Conservation (phyloP, 1,284 basidiomycete genomes). For the Puccinia polysora region DNA sequence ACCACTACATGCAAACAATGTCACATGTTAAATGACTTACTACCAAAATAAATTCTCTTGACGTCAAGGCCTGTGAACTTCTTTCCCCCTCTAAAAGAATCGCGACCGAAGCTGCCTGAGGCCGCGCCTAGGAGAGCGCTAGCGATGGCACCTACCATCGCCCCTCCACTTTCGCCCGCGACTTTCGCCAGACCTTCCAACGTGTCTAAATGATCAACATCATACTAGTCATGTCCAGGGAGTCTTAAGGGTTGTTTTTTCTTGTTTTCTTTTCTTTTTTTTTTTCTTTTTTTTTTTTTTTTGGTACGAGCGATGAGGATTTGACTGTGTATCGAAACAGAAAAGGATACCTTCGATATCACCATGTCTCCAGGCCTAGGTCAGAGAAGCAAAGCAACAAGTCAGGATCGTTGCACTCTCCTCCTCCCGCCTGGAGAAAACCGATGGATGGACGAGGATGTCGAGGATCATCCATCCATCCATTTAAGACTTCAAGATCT, state of each 20-base stretch:
- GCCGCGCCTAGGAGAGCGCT: conserved; percentile 34
- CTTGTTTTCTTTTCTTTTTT: too few species aligned
- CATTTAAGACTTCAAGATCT: too few species aligned
- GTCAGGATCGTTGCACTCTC: too few species aligned
- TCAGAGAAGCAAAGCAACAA: background rate
- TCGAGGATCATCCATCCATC: background rate
- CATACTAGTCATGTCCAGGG: background rate
- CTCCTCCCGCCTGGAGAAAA: too few species aligned
- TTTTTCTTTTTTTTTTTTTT: too few species aligned
- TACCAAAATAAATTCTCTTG: conserved; percentile 52
- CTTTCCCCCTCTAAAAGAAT: conserved; percentile 44
- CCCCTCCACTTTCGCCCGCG: conserved; percentile 31
- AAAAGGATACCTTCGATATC: conserved; percentile 30
- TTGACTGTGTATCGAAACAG: background rate
- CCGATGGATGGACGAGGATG: too few species aligned
- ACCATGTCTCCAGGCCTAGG: conserved; percentile 40
- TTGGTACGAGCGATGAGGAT: background rate
- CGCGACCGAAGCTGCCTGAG: conserved; percentile 13
- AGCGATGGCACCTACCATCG: conserved; percentile 36
- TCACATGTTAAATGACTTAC: conserved; percentile 49
- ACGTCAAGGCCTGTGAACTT: conserved; percentile 52
- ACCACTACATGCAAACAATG: conserved; percentile 11
- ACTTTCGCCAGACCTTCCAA: conserved; percentile 40
- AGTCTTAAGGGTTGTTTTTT: too few species aligned
- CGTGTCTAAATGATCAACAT: conserved; percentile 12